Conservation (phyloP, 139 green algal species). For the Trebouxia sp. region DNA sequence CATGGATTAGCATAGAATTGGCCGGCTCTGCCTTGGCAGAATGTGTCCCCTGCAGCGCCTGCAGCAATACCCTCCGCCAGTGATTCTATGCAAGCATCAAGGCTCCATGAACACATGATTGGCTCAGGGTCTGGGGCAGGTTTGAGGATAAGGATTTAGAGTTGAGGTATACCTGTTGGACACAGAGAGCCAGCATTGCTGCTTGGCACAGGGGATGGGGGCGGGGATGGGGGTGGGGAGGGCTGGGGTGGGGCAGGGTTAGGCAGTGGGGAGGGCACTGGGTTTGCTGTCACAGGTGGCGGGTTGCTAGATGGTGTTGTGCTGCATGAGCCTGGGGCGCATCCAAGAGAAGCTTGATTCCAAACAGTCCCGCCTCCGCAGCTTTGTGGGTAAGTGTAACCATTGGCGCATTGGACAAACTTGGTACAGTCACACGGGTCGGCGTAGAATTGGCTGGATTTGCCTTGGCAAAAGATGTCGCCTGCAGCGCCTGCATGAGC, state of each 20-base stretch:
- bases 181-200: not conserved
- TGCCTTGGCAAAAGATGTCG: not conserved
- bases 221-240: too few relatives aligned
- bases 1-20: not conserved
- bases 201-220: not conserved
- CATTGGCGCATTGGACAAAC: not conserved
- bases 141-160: too few relatives aligned
- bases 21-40: not conserved
- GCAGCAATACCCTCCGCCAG: too few relatives aligned
- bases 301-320: too few relatives aligned
- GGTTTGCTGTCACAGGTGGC: too few relatives aligned
- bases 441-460: not conserved
- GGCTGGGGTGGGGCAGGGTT: too few relatives aligned
- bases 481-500: not conserved
- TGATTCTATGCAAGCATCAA: not conserved
- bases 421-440: not conserved
- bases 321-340: not conserved
- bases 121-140: too few relatives aligned
- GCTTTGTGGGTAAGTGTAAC: not conserved
- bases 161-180: too few relatives aligned
- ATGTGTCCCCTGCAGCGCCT: not conserved
- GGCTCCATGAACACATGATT: too few relatives aligned
- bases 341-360: not conserved
- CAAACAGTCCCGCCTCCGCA: not conserved
- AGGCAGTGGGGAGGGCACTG: not conserved